Evolutionary conservation across 495 filamentous ascomycete species (phyloP).

Genomic region (Hypoxylon fragiforme): DNA sequence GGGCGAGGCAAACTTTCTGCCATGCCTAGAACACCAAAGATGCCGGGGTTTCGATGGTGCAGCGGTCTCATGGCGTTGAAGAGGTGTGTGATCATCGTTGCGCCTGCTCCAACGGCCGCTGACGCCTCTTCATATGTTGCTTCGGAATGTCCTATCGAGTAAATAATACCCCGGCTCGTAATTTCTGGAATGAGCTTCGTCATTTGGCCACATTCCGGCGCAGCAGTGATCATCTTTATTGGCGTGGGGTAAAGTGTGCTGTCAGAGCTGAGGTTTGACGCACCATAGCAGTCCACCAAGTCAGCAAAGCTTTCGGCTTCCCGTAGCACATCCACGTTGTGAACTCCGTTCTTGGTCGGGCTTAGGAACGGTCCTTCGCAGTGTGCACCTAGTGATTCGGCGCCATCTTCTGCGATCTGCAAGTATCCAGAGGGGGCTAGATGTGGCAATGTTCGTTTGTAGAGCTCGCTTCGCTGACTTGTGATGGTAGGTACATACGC

Average conservation of each 20-base stretch:
- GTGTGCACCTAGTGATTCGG: constrained; percentile 82
- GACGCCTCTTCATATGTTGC: constrained; percentile 76
- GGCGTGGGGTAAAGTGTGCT: constrained; percentile 33
- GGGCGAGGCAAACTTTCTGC: constrained; percentile 53
- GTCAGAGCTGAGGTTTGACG: constrained; percentile 55
- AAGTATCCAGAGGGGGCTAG: constrained; percentile 66
- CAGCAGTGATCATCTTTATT: constrained; percentile 78
- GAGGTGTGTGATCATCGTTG: constrained; percentile 83
- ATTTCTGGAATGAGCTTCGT: constrained; percentile 63
- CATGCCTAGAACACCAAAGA: constrained; percentile 72
- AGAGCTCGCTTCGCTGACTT: constrained; percentile 68
- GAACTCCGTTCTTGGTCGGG: constrained; percentile 70
- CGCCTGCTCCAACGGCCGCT: constrained; percentile 66
- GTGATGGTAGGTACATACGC: constrained; percentile 81
- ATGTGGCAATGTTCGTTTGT: constrained; percentile 71
- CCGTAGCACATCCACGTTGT: constrained; percentile 68
- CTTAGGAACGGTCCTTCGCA: constrained; percentile 83
- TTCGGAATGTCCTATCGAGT: constrained; percentile 80
- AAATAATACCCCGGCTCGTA: constrained; percentile 62
- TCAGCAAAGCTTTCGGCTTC: constrained; percentile 56
- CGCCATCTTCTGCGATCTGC: constrained; percentile 61
- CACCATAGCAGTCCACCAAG: constrained; percentile 70
- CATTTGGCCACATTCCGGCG: constrained; percentile 73
- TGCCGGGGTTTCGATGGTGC: constrained; percentile 81
- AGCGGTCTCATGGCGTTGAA: constrained; percentile 90